Conservation (phyloP, 352 stramenopile species). For the Phytophthora melonis region DNA sequence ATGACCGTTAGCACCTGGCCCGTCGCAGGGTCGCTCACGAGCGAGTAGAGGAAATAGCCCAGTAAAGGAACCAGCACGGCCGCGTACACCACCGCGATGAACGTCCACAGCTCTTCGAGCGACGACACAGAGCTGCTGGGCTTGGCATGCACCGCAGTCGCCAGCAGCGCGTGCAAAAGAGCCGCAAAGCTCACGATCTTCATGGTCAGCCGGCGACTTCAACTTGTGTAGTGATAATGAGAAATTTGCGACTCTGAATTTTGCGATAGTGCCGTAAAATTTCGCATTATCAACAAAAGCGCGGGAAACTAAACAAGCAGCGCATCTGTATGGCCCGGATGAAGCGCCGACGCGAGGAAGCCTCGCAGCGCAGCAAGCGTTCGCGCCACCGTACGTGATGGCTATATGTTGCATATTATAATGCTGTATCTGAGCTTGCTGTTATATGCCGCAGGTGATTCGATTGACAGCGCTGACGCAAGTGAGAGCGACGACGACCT, state of each 20-base stretch:
- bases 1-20: constrained; percentile 22
- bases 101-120: constrained; percentile 33
- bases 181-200: background rate
- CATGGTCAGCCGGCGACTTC: constrained; percentile 7
- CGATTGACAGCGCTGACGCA: constrained; percentile 39
- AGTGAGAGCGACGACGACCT: constrained; percentile 49
- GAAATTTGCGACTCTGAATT: background rate
- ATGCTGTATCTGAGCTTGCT: background rate
- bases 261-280: background rate
- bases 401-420: background rate
- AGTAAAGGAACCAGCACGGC: constrained; percentile 32
- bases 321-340: constrained; percentile 35
- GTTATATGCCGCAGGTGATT: constrained; percentile 28
- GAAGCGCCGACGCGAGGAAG: constrained; percentile 52
- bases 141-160: constrained; percentile 18
- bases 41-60: constrained; percentile 30
- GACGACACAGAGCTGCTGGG: constrained; percentile 30
- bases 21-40: constrained; percentile 23
- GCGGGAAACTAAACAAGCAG: constrained; percentile 17
- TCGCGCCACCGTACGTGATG: constrained; percentile 45
- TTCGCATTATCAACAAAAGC: constrained; percentile 17
- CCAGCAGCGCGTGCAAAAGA: constrained; percentile 13
- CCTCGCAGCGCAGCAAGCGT: constrained; percentile 41
- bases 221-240: constrained; percentile 1
- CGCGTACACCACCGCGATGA: constrained; percentile 33